Evolutionary conservation across 169 alveolate genomes (phyloP).

Genomic region (Plasmodium cynomolgi): DNA sequence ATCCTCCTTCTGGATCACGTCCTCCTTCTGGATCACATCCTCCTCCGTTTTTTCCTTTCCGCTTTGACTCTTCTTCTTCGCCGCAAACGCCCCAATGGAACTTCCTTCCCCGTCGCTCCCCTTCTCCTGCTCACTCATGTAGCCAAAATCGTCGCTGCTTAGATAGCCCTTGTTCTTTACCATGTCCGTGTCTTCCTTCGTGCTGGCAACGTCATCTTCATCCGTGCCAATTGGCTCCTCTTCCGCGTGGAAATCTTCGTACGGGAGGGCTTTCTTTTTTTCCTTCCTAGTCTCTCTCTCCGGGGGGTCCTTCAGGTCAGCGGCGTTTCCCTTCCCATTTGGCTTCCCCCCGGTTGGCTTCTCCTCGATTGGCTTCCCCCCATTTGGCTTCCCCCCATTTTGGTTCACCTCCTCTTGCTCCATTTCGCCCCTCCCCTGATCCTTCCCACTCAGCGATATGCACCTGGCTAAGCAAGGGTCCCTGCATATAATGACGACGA

Average conservation of each 20-base stretch:
- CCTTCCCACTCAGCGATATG: conserved; percentile 8
- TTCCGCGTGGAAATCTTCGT: not conserved
- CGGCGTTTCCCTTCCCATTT: not conserved
- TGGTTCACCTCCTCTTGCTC: not conserved
- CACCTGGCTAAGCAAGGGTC: conserved; percentile 65
- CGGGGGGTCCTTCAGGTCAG: not conserved
- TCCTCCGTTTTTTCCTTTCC: not conserved
- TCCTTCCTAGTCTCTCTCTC: not conserved
- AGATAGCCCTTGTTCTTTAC: not conserved
- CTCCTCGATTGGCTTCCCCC: not conserved
- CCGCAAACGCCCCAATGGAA: not conserved
- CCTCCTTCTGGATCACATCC: not conserved
- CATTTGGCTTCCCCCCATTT: not conserved
- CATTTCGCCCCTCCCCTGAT: not conserved
- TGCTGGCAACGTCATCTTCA: not conserved
- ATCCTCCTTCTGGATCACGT: too few relatives aligned
- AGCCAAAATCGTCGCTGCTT: not conserved
- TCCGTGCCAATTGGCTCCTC: not conserved
- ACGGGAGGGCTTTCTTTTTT: not conserved
- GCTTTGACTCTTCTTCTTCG: not conserved
- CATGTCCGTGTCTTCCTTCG: not conserved
- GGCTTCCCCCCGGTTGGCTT: not conserved
- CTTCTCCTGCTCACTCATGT: not conserved
- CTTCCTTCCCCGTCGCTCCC: not conserved
- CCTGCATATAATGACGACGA: conserved; percentile 84